These are phyloP conservation scores for Colletotrichum theobromicola DNA, from an alignment of 2,329 filamentous ascomycete species.

Conservation along the genomic window DNA sequence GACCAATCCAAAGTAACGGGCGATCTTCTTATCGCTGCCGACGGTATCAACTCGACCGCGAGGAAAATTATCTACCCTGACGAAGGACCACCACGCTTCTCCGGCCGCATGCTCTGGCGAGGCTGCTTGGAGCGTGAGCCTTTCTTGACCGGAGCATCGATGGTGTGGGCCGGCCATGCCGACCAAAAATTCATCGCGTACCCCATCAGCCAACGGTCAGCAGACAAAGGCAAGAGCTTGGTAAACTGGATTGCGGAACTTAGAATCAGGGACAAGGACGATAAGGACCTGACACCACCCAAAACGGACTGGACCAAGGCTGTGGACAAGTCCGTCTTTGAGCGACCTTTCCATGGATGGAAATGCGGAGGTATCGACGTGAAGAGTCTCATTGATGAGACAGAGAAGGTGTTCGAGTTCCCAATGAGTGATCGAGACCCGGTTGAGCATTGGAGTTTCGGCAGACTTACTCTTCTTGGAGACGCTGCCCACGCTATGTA, in stretches of 20 bases:
- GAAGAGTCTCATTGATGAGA: neutral
- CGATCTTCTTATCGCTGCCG: conserved; percentile 5
- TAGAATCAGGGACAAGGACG: neutral
- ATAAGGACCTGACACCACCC: neutral
- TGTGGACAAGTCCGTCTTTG: conserved; percentile 7
- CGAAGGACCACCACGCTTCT: conserved; percentile 6
- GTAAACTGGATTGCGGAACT: conserved; percentile 18
- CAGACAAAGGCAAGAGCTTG: neutral
- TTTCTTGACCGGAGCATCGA: conserved; percentile 3
- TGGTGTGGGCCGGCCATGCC: conserved; percentile 14
- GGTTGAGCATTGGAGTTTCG: conserved; percentile 22
- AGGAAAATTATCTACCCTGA: neutral
- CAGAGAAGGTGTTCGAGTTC: conserved; percentile 7
- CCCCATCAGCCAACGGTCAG: conserved; percentile 4
- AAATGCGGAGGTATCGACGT: neutral
- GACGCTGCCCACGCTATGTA: conserved; percentile 25
- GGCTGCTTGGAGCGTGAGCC: conserved; percentile 2
- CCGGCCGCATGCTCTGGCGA: conserved; percentile 13
- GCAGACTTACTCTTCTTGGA: conserved; percentile 20
- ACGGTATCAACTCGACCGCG: conserved; percentile 15
- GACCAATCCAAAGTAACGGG: neutral
- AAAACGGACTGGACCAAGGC: conserved; percentile 5
- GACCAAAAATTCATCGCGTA: conserved; percentile 17
- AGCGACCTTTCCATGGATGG: neutral
- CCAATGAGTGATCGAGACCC: conserved; percentile 23